Percentiles rank a stretch among this genome's conserved stretches.
Conservation (phyloP, 1,284 basidiomycete genomes). For the Rhodotorula sp. region DNA sequence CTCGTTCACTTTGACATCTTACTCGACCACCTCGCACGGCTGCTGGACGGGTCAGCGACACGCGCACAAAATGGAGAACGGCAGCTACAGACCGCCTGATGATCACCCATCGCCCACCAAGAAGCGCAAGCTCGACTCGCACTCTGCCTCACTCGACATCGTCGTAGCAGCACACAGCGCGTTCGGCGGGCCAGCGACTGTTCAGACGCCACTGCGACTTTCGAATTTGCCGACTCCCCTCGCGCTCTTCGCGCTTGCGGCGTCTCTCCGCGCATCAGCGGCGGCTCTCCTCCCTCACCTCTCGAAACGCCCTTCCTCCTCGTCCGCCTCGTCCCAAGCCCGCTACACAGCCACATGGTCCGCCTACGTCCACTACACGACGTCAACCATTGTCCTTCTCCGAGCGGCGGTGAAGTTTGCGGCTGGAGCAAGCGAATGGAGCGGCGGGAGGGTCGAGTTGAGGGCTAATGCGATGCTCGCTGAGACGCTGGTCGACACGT, state of each 20-base stretch:
- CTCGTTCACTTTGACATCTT: neutral
- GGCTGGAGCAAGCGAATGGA: conserved; percentile 5
- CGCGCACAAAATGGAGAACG: neutral
- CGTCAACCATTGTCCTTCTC: conserved; percentile 9
- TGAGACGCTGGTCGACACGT: conserved; percentile 13
- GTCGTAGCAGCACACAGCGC: neutral
- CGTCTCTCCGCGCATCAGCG: conserved; percentile 13
- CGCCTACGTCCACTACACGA: neutral
- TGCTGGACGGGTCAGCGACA: neutral
- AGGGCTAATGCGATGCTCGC: conserved; percentile 25
- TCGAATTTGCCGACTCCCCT: neutral
- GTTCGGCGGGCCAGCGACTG: too few species aligned
- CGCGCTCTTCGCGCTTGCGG: conserved; percentile 12
- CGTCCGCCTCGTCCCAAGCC: neutral
- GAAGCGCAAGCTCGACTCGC: neutral
- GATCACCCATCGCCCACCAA: neutral
- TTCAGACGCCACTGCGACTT: neutral
- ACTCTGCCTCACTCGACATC: neutral
- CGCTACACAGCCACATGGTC: conserved; percentile 14
- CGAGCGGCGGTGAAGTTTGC: conserved; percentile 1
- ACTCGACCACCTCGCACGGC: neutral
- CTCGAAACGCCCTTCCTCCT: conserved; percentile 15
- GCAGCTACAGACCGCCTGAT: too few species aligned
- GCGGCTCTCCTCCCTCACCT: conserved; percentile 14
- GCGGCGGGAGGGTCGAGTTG: conserved; percentile 20